phyloP scores from a whole-genome alignment of 192 early-diverging fungal genomes.

The Chytriomyces sp. region DNA sequence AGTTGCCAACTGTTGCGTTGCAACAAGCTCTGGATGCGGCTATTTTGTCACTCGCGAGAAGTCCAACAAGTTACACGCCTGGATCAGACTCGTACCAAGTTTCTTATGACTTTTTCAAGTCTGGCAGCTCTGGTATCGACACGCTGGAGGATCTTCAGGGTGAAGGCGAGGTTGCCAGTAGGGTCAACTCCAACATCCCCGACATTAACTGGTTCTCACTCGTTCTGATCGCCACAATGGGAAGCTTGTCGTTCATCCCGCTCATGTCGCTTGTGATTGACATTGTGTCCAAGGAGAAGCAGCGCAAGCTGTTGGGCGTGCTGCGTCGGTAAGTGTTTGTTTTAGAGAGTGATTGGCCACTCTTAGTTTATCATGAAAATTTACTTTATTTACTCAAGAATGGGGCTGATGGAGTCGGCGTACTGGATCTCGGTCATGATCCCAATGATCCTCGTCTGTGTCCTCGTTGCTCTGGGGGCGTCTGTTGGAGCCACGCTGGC shows the following conservation, averaged over 20 bases:
- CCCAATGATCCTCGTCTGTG: constrained; percentile 17
- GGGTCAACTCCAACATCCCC: not conserved
- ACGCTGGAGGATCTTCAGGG: not conserved
- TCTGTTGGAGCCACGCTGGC: constrained; percentile 17
- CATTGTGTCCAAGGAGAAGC: constrained; percentile 34
- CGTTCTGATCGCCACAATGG: constrained; percentile 15
- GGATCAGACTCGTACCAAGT: constrained; percentile 4
- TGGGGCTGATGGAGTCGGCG: constrained; percentile 35
- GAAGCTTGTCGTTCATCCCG: constrained; percentile 21
- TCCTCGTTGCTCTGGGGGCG: constrained; percentile 10
- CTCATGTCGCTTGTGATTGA: constrained; percentile 34
- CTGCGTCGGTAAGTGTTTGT: constrained; percentile 20
- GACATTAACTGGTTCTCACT: constrained; percentile 14
- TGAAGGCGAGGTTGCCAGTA: not conserved
- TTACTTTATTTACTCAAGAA: not conserved
- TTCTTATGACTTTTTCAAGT: constrained; percentile 30
- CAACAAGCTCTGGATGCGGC: constrained; percentile 35
- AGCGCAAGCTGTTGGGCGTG: constrained; percentile 27
- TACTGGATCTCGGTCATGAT: constrained; percentile 30
- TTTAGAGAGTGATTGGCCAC: not conserved
- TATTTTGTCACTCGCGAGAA: constrained; percentile 23
- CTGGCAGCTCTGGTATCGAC: constrained; percentile 9
- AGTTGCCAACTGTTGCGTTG: not conserved
- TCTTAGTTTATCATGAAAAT: not conserved
- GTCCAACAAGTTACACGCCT: not conserved